Evolutionary conservation across 169 alveolate genomes (phyloP).

Genomic region (Blepharisma undulans): DNA sequence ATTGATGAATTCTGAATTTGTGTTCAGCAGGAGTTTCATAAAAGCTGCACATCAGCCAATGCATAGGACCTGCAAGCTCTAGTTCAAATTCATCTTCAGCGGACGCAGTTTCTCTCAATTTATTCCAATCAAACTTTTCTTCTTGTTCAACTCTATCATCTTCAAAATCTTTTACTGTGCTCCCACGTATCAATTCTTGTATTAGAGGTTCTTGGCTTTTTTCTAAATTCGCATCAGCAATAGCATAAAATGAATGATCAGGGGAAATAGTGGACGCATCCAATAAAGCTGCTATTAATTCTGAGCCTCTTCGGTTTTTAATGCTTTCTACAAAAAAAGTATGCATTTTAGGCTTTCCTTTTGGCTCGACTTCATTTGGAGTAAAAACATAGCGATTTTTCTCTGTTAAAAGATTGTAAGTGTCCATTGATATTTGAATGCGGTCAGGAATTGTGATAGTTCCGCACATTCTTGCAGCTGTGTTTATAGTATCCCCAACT

Average conservation of each 20-base stretch:
- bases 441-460: slow-evolving; percentile 16
- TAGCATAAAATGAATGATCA: background rate
- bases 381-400: background rate
- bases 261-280: background rate
- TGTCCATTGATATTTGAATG: slow-evolving; percentile 1
- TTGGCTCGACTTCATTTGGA: slow-evolving; percentile 24
- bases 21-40: background rate
- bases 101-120: background rate
- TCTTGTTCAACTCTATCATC: background rate
- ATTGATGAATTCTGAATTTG: background rate
- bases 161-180: background rate
- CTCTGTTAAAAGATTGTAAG: slow-evolving; percentile 18
- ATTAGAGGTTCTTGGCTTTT: background rate
- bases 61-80: slow-evolving; percentile 18
- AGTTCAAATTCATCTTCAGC: background rate
- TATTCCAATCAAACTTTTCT: background rate
- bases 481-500: slow-evolving; percentile 97
- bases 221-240: background rate
- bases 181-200: background rate
- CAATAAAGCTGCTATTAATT: background rate
- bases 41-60: slow-evolving; percentile 24
- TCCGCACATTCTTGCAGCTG: slow-evolving; percentile 92
- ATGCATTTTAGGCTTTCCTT: slow-evolving; percentile 49
- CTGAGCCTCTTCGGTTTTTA: background rate
- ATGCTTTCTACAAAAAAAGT: background rate